Evolutionary conservation across 1,284 basidiomycete species (phyloP).

Genomic region (Leucoagaricus sp.): DNA sequence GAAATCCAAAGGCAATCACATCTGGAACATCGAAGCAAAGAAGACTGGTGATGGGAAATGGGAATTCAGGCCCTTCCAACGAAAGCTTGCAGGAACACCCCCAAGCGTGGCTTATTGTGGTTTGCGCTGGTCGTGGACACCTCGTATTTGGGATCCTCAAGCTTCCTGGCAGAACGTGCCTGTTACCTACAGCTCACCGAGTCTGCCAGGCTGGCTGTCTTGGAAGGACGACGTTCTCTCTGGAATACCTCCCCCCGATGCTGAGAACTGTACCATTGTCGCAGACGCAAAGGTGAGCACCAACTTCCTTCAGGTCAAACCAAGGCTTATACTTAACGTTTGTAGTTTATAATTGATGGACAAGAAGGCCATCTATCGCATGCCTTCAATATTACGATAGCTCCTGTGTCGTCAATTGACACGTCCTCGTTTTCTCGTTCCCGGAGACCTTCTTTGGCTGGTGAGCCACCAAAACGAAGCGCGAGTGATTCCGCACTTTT

Average conservation of each 20-base stretch:
- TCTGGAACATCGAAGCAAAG: slow-evolving; percentile 98
- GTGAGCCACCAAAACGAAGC: slow-evolving; percentile 60
- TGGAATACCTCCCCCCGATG: slow-evolving; percentile 71
- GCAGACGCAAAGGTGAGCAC: slow-evolving; percentile 65
- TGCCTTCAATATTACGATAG: slow-evolving; percentile 70
- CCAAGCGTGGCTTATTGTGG: slow-evolving; percentile 83
- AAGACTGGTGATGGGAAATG: slow-evolving; percentile 78
- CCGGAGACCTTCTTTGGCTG: slow-evolving; percentile 63
- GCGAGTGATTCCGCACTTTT: slow-evolving; percentile 58
- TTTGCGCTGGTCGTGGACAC: slow-evolving; percentile 89
- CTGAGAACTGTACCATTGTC: slow-evolving; percentile 71
- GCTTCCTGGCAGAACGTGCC: slow-evolving; percentile 78
- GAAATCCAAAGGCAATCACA: slow-evolving; percentile 99
- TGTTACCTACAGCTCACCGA: slow-evolving; percentile 80
- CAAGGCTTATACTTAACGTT: slow-evolving; percentile 14
- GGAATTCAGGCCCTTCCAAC: slow-evolving; percentile 91
- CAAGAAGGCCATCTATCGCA: slow-evolving; percentile 67
- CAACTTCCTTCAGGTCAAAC: slow-evolving; percentile 7
- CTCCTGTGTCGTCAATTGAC: slow-evolving; percentile 69
- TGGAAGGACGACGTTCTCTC: slow-evolving; percentile 84
- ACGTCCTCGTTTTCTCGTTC: slow-evolving; percentile 49
- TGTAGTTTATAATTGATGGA: slow-evolving; percentile 70
- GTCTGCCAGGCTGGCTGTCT: slow-evolving; percentile 81
- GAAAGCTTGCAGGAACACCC: slow-evolving; percentile 82
- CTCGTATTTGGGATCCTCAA: slow-evolving; percentile 97